Evolutionary conservation across 495 filamentous ascomycete species (phyloP).

Genomic region (Xylaria curta): DNA sequence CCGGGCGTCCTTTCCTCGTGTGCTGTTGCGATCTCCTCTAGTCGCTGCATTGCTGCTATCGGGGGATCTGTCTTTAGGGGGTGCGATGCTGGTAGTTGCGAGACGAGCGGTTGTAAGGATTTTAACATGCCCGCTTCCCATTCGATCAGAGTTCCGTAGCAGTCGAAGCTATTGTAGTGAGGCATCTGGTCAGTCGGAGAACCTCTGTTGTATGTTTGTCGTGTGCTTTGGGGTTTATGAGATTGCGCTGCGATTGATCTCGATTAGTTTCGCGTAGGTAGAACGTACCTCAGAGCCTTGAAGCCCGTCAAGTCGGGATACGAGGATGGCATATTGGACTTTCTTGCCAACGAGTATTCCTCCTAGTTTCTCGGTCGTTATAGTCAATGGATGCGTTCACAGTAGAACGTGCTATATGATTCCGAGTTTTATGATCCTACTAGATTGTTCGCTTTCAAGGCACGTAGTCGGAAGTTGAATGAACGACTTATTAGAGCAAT

Average conservation of each 20-base stretch:
- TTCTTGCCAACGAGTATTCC: neutral
- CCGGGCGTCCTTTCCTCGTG: constrained; percentile 58
- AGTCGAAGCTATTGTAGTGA: constrained; percentile 65
- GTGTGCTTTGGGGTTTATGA: neutral
- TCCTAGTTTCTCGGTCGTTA: neutral
- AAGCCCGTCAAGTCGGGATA: constrained; percentile 39
- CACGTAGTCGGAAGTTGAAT: neutral
- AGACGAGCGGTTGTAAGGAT: constrained; percentile 49
- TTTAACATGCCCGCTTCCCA: constrained; percentile 61
- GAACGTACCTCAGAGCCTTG: constrained; percentile 39
- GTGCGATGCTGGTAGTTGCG: constrained; percentile 48
- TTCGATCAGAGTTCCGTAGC: constrained; percentile 84
- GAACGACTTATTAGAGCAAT: neutral
- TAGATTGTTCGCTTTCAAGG: neutral
- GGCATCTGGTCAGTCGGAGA: constrained; percentile 1
- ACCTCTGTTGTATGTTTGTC: neutral
- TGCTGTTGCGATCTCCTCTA: constrained; percentile 38
- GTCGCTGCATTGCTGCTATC: constrained; percentile 37
- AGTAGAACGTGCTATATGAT: neutral
- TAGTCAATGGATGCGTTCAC: neutral
- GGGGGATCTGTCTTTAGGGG: constrained; percentile 48
- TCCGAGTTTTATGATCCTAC: neutral
- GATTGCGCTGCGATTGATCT: neutral
- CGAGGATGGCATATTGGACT: constrained; percentile 22
- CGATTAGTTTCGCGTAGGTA: neutral